Base-by-base conservation (phyloP, 495 filamentous ascomycete species). In the Massariosphaeria phaeospora region DNA sequence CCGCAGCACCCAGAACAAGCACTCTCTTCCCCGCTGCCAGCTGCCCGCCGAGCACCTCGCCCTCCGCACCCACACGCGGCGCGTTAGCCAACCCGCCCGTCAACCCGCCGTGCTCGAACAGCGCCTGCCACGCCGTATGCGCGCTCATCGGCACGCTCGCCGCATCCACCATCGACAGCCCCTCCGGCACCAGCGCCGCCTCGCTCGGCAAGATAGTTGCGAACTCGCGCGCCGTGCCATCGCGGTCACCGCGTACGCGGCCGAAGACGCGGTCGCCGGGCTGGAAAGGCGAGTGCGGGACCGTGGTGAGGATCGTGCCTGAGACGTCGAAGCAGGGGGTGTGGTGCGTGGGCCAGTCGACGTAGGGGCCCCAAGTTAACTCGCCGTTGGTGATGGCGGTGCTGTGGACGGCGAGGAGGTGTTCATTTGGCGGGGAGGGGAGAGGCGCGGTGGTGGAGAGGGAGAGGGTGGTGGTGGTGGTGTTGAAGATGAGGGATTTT, bases 331-430 rank as follows among this genome's bases (percentile, higher is more conserved):
- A 74, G 50, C 79, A 72, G 3, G 81, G 82, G 25, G 83, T 75
- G 20, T 47, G 41, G 20, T 33, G 20, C 44, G 42, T 26, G 15
- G 61, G 61, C 51, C 71, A 70, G 12, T 74, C 72, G 26, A 69
- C 64, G 4, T 72, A 75, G 11, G 75, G 69, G 15, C 63, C 69
- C 68, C 73, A 76, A 7, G 66, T 57, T 11, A 84, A 71, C 60
- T 84, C 83, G 46, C 81, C 76, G 50, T 76, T 71, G 51, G 74
- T 82, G 43, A 81, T 77, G 24, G 80, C 75, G n/a, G 77, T 75
- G 13, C 77, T 70, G 45, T 75, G 71, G 20, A 85, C 77, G 45
- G 76, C 75, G 65, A 86, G 73, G 4, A 85, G 73, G 54, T 84
- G 80, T 57, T 84, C 77, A 30, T 42, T 29, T 15, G 51, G 11